Percentiles rank a stretch among this genome's conserved stretches.
These are phyloP conservation scores for Hamiltosporidium tvaerminnensis DNA, from an alignment of 371 early-diverging fungal species.

Conservation along the genomic window DNA sequence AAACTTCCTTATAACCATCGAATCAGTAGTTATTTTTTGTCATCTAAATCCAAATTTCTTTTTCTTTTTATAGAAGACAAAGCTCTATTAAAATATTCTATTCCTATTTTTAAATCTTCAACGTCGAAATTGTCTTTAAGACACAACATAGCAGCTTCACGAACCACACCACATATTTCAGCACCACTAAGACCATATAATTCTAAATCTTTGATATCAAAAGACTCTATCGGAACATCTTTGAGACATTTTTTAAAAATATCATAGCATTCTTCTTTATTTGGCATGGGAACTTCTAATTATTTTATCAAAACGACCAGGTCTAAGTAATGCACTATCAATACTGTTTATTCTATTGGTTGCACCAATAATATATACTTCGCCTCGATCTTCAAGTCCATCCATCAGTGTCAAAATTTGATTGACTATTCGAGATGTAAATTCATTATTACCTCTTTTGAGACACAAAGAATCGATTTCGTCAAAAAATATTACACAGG, in stretches of 20 bases:
- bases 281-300: constrained; percentile 70
- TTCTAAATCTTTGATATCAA: constrained; percentile 29
- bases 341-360: constrained; percentile 88
- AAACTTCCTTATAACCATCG: too few relatives aligned
- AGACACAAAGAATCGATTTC: constrained; percentile 93
- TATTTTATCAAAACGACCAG: constrained; percentile 88
- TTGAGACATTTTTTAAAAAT: constrained; percentile 46
- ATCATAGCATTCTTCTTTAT: constrained; percentile 51
- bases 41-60: too few relatives aligned
- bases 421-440: constrained; percentile 79
- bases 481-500: constrained; percentile 93
- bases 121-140: too few relatives aligned
- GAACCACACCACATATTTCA: constrained; percentile 18
- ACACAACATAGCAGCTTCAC: too few relatives aligned
- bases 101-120: too few relatives aligned
- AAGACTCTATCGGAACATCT: constrained; percentile 30
- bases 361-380: constrained; percentile 64
- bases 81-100: too few relatives aligned
- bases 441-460: constrained; percentile 51
- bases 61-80: too few relatives aligned
- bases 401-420: constrained; percentile 88
- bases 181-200: constrained; percentile 48
- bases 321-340: constrained; percentile 87
- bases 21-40: too few relatives aligned
- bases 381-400: constrained; percentile 68